Percentiles rank a stretch among this genome's conserved stretches.
phyloP scores from a whole-genome alignment of 441 rosid species.

The Erodium moschatum region DNA sequence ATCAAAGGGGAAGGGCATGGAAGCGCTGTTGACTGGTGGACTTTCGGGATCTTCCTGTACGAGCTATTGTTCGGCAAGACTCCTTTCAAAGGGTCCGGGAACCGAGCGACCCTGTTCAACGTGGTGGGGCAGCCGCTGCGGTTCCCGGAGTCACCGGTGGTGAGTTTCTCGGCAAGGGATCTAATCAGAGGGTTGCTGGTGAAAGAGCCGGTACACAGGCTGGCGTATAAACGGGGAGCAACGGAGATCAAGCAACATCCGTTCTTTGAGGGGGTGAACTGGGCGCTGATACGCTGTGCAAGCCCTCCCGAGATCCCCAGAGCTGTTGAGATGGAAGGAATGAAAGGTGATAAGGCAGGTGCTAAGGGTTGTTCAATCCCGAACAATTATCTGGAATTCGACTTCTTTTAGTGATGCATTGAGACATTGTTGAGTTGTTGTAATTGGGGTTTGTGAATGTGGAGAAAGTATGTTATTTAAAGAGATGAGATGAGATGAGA shows the following conservation, averaged over 20 bases:
- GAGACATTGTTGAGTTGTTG: not conserved
- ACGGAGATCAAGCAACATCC: conserved; percentile 97
- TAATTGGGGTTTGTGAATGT: no score
- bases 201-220: conserved; percentile 82
- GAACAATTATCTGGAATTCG: conserved; percentile 96
- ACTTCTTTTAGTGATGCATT: conserved; percentile 55
- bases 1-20: conserved; percentile 99
- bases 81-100: conserved; percentile 22
- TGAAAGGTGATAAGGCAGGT: conserved; percentile 47
- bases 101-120: conserved; percentile 82
- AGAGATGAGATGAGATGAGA: no score
- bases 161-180: conserved; percentile 73
- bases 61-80: conserved; percentile 30
- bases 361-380: conserved; percentile 31
- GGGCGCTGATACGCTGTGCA: conserved; percentile 96
- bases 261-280: conserved; percentile 89
- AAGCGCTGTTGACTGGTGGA: conserved; percentile 98
- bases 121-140: conserved; percentile 92
- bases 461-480: no score
- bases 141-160: conserved; percentile 84
- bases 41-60: conserved; percentile 79
- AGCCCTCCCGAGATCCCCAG: conserved; percentile 96
- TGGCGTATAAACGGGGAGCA: conserved; percentile 95
- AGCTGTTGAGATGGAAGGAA: conserved; percentile 52
- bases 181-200: conserved; percentile 72